Evolutionary conservation across 2,329 filamentous ascomycete genomes (phyloP).

Genomic region (Pleoardoris graminearum): DNA sequence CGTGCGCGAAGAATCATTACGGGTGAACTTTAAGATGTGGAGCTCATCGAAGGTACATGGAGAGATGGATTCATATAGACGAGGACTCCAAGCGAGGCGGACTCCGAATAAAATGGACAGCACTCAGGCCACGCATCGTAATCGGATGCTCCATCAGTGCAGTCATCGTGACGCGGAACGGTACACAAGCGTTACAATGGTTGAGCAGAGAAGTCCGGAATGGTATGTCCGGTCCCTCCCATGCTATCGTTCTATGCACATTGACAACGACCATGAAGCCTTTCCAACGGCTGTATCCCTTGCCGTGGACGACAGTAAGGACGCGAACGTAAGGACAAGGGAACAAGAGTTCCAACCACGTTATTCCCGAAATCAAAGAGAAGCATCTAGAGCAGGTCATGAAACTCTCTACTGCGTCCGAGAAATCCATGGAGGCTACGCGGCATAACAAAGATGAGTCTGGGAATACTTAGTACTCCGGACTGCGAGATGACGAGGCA

Average conservation of each 20-base stretch:
- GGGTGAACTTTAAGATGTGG: too few species aligned
- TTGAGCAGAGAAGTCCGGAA: constrained; percentile 34
- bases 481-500: background rate
- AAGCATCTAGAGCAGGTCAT: background rate
- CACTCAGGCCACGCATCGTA: too few species aligned
- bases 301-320: background rate
- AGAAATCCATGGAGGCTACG: background rate
- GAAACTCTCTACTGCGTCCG: background rate
- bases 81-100: background rate
- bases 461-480: background rate
- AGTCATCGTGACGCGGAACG: constrained; percentile 5
- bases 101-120: background rate
- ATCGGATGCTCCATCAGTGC: background rate
- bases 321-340: background rate
- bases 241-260: background rate
- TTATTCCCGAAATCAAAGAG: background rate
- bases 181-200: constrained; percentile 19
- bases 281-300: background rate
- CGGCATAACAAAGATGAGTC: background rate
- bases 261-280: background rate
- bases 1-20: too few species aligned
- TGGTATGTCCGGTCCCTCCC: constrained; percentile 18
- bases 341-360: background rate
- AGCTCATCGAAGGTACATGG: too few species aligned
- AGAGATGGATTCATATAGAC: too few species aligned